Percentiles rank a stretch among this genome's conserved stretches.
These are phyloP conservation scores for Fonsecaea monophora DNA, from an alignment of 2,329 filamentous ascomycete species.

Conservation along the genomic window DNA sequence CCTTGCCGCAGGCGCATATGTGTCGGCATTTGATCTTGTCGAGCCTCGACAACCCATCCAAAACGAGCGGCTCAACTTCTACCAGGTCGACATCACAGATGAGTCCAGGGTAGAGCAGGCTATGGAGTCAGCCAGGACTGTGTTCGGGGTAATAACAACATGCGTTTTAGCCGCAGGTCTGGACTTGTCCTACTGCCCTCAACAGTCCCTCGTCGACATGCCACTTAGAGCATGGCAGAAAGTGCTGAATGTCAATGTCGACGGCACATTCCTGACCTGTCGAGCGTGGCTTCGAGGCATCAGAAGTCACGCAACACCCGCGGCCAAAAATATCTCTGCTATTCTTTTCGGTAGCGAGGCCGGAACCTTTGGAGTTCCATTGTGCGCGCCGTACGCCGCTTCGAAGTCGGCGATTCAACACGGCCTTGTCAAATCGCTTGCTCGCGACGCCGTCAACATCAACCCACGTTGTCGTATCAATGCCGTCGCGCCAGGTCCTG, in stretches of 20 bases:
- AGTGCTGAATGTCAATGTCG: slow-evolving; percentile 54
- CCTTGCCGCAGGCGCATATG: slow-evolving; percentile 51
- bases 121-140: slow-evolving; percentile 46
- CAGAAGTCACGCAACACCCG: slow-evolving; percentile 29
- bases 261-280: slow-evolving; percentile 53
- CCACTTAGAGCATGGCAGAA: slow-evolving; percentile 49
- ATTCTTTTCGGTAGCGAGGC: slow-evolving; percentile 57
- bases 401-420: slow-evolving; percentile 56
- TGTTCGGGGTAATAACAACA: slow-evolving; percentile 48
- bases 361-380: slow-evolving; percentile 53
- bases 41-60: slow-evolving; percentile 26
- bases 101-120: slow-evolving; percentile 45
- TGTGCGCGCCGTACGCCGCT: slow-evolving; percentile 54
- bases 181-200: slow-evolving; percentile 52
- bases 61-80: slow-evolving; percentile 36
- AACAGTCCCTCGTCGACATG: slow-evolving; percentile 50
- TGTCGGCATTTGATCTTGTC: slow-evolving; percentile 48
- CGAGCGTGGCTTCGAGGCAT: slow-evolving; percentile 53
- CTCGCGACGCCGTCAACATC: slow-evolving; percentile 50
- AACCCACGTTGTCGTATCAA: slow-evolving; percentile 52
- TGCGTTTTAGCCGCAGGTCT: slow-evolving; percentile 53
- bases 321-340: slow-evolving; percentile 48
- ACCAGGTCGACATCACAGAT: slow-evolving; percentile 46
- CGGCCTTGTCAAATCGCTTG: slow-evolving; percentile 52
- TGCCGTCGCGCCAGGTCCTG: slow-evolving; percentile 56